These are phyloP conservation scores for Aquilaria yunnanensis DNA, from an alignment of 345 rosid genomes.

Conservation along the genomic window DNA sequence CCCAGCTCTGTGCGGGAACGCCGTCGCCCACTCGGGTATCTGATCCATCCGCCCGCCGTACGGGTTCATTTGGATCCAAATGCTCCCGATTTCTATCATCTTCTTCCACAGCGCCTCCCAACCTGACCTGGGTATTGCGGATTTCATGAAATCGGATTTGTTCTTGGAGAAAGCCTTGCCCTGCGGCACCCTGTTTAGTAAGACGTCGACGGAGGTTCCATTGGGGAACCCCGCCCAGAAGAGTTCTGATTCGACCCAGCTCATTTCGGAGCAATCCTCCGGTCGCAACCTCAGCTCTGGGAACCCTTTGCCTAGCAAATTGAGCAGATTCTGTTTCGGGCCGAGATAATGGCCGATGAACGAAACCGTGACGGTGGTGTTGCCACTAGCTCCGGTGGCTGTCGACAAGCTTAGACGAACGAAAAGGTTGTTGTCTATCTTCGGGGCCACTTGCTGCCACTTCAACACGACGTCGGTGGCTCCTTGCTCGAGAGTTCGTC, in stretches of 20 bases:
- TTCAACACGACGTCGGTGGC: conserved; percentile 20
- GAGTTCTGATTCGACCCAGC: conserved; percentile 28
- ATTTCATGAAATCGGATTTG: conserved; percentile 35
- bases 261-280: conserved; percentile 35
- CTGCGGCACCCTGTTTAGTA: conserved; percentile 15
- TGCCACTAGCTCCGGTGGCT: neutral
- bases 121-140: conserved; percentile 18
- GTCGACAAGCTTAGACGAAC: conserved; percentile 21
- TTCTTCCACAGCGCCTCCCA: conserved; percentile 21
- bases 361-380: conserved; percentile 16
- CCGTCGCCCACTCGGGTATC: conserved; percentile 25
- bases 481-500: conserved; percentile 23
- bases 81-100: conserved; percentile 16
- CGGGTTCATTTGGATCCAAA: conserved; percentile 31
- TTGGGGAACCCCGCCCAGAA: conserved; percentile 18
- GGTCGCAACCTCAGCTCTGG: conserved; percentile 30
- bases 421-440: conserved; percentile 26
- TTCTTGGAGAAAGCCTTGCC: conserved; percentile 19
- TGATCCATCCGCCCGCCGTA: conserved; percentile 43
- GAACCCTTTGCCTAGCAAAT: conserved; percentile 15
- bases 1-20: conserved; percentile 48
- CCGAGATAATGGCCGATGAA: conserved; percentile 39
- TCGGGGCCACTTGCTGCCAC: conserved; percentile 33
- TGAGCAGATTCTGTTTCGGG: conserved; percentile 14
- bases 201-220: conserved; percentile 17